Conservation (phyloP, 495 filamentous ascomycete species). For the Aspergillus wentii region DNA sequence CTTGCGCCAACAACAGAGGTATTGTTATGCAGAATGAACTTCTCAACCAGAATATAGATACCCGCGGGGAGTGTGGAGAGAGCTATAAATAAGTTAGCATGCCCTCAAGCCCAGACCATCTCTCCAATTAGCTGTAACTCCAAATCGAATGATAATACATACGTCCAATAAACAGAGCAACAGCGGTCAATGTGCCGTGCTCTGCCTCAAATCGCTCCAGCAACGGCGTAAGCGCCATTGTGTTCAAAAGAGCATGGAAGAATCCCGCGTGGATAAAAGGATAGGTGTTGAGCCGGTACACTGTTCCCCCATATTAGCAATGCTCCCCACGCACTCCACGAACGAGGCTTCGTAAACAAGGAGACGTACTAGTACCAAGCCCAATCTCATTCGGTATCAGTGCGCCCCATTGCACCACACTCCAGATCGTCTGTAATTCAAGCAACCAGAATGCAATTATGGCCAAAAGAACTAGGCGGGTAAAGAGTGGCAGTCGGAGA, state of each 20-base stretch:
- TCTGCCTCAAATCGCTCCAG: slow-evolving; percentile 92
- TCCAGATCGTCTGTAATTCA: slow-evolving; percentile 60
- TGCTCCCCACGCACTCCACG: not conserved
- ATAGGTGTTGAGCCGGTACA: slow-evolving; percentile 91
- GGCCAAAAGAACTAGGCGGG: slow-evolving; percentile 64
- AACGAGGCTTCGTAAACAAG: not conserved
- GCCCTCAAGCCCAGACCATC: too few species aligned
- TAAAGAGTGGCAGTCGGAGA: slow-evolving; percentile 81
- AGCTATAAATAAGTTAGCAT: slow-evolving; percentile 42
- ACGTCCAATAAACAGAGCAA: slow-evolving; percentile 87
- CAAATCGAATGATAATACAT: slow-evolving; percentile 34
- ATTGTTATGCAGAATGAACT: slow-evolving; percentile 57
- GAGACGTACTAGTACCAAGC: slow-evolving; percentile 66
- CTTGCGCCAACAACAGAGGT: slow-evolving; percentile 75
- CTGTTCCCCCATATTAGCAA: slow-evolving; percentile 37
- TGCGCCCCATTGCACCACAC: slow-evolving; percentile 67
- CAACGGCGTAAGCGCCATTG: slow-evolving; percentile 73
- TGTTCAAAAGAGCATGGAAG: slow-evolving; percentile 75
- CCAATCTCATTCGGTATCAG: slow-evolving; percentile 72
- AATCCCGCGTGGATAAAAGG: slow-evolving; percentile 80
- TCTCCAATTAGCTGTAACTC: too few species aligned
- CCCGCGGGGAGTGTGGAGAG: slow-evolving; percentile 74
- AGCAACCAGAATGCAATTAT: slow-evolving; percentile 66
- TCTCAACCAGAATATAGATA: slow-evolving; percentile 67
- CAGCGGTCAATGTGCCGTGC: slow-evolving; percentile 79